A percentile compares a stretch with the other conserved stretches of the same genome.
These are phyloP conservation scores for Senecio squalidus DNA, from an alignment of 140 eudicot genomes.

Conservation along the genomic window DNA sequence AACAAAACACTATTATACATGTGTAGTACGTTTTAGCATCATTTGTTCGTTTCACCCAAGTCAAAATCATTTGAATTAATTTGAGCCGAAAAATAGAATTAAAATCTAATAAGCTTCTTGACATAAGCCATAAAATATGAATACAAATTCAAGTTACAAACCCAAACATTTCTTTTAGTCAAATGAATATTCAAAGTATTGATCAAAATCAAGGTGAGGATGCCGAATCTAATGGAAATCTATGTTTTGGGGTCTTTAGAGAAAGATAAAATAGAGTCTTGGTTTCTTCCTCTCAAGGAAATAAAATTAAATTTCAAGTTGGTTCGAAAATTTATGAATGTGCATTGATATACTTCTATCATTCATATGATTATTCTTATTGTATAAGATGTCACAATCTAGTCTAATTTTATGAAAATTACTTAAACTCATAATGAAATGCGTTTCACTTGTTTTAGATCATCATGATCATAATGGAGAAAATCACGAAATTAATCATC, in stretches of 20 bases:
- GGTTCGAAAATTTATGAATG: neutral
- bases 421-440: too few relatives aligned
- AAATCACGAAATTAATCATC: too few relatives aligned
- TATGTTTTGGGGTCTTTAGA: slow-evolving; percentile 13
- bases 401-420: too few relatives aligned
- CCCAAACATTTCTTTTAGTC: neutral
- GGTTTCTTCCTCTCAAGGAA: neutral
- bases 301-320: neutral
- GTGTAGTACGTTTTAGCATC: too few relatives aligned
- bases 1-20: neutral
- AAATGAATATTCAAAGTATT: neutral
- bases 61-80: slow-evolving; percentile 1
- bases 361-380: too few relatives aligned
- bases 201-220: neutral
- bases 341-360: too few relatives aligned
- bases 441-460: too few relatives aligned
- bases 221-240: slow-evolving; percentile 12
- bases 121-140: neutral
- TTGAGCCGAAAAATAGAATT: neutral
- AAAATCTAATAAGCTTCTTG: neutral
- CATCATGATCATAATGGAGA: too few relatives aligned
- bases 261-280: slow-evolving; percentile 9
- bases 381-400: too few relatives aligned
- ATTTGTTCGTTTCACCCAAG: too few relatives aligned
- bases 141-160: neutral